Base-by-base conservation (phyloP, 2,329 filamentous ascomycete species). In the Leptosphaerulina australis region DNA sequence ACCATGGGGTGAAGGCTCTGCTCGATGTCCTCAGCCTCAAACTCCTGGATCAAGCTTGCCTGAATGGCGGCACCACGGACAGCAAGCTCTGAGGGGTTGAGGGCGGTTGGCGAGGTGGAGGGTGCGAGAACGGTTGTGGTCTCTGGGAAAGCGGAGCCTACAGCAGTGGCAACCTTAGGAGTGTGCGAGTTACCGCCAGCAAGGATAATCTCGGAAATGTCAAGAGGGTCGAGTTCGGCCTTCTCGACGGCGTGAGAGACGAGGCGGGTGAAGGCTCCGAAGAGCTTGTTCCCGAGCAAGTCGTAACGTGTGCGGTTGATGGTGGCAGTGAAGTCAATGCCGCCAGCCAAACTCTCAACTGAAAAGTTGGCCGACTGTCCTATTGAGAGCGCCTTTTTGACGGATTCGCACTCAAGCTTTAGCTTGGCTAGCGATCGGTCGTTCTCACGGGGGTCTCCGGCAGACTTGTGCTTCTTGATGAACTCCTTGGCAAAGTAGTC, bases 401-500 rank as follows among this genome's bases (percentile, higher is more conserved):
- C 88, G 38, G 87, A 83, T 78, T 99, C 94, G 59, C 91, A 84
- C 79, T 97, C 94, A 37, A 91, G 82, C 76, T 91, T 93, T 61
- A 99, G 81, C 83, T 97, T 99, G 55, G 94, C 92, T 64, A 97
- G 78, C 66, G 88, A 88, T 66, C 87, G 87, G 46, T 87, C 81
- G 71, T 94, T 90, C 69, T 87, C 83, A 63, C 92, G 84, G 17
- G 94, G 94, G 74, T 97, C 94, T 50, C 62, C 66, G 2, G 57
- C 70, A 2, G 84, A 84, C 78, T 87, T 88, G 83, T 97, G 85
- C 83, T 96, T 96, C 84, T 99, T 97, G 70, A 94, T 83, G 78
- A 99, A 99, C 77, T 99, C 94, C 82, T 99, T 99, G 64, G 93
- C 89, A 65, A 97, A 97, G 81, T 97, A 88, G 73, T 99, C 93